Evolutionary conservation across 2,329 filamentous ascomycete genomes (phyloP).

Genomic region (Cordyceps javanica): DNA sequence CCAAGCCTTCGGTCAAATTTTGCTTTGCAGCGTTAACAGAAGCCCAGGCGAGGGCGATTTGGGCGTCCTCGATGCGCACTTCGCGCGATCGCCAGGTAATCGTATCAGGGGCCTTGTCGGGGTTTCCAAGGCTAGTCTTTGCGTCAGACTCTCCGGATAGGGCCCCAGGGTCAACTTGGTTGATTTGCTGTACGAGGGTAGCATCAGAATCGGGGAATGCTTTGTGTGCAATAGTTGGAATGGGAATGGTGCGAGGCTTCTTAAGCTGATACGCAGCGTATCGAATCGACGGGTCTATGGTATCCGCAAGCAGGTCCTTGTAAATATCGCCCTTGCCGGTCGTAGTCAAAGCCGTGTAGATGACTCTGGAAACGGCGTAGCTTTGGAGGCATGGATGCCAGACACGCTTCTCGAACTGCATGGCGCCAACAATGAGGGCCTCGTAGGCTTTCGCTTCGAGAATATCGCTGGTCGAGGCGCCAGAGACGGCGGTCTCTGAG

Average conservation of each 20-base stretch:
- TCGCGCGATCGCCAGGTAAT: slow-evolving; percentile 81
- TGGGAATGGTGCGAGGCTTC: slow-evolving; percentile 76
- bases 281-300: slow-evolving; percentile 86
- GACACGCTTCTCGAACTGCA: slow-evolving; percentile 78
- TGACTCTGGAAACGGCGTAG: slow-evolving; percentile 71
- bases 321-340: slow-evolving; percentile 62
- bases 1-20: slow-evolving; percentile 42
- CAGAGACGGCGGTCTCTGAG: slow-evolving; percentile 53
- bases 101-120: slow-evolving; percentile 59
- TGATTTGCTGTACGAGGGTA: slow-evolving; percentile 59
- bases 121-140: slow-evolving; percentile 41
- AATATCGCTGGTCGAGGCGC: slow-evolving; percentile 63
- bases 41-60: slow-evolving; percentile 78
- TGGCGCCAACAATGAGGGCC: slow-evolving; percentile 67
- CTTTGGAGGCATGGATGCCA: slow-evolving; percentile 74
- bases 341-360: slow-evolving; percentile 71
- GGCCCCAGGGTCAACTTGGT: slow-evolving; percentile 56
- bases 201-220: slow-evolving; percentile 65
- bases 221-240: slow-evolving; percentile 70
- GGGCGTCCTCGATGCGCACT: slow-evolving; percentile 86
- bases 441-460: slow-evolving; percentile 84
- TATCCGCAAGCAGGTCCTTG: slow-evolving; percentile 78
- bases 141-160: slow-evolving; percentile 34
- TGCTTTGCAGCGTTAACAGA: slow-evolving; percentile 54
- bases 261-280: slow-evolving; percentile 92